A percentile compares a stretch with the other conserved stretches of the same genome.
phyloP scores from a whole-genome alignment of 2,329 filamentous ascomycete genomes.

The Verruconis gallopava region DNA sequence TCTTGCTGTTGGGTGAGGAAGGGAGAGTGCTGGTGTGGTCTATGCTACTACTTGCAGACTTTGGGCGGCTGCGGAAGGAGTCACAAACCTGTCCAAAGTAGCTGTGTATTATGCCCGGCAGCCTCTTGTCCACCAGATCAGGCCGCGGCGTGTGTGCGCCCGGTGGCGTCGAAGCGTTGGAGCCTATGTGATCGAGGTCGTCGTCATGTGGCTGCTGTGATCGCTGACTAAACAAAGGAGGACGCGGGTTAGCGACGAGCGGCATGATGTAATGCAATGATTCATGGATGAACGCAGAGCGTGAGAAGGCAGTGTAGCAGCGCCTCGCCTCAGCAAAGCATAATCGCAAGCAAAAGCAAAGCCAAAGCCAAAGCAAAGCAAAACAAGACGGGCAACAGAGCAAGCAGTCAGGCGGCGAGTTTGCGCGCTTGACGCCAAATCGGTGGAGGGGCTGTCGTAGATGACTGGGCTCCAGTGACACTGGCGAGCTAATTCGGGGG shows the following conservation, averaged over 20 bases:
- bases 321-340: neutral
- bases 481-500: constrained; percentile 16
- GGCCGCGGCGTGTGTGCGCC: constrained; percentile 88
- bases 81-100: constrained; percentile 99
- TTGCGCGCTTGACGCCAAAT: constrained; percentile 8
- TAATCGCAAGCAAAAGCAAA: neutral
- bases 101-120: constrained; percentile 86
- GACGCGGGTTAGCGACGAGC: constrained; percentile 5
- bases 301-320: neutral
- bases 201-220: constrained; percentile 38
- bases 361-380: neutral
- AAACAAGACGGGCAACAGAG: neutral
- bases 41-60: constrained; percentile 24
- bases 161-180: constrained; percentile 71
- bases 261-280: neutral
- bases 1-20: neutral
- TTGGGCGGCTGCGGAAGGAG: constrained; percentile 36
- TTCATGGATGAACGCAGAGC: neutral
- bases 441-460: neutral
- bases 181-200: constrained; percentile 62
- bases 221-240: neutral
- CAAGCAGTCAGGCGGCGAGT: constrained; percentile 1
- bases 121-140: constrained; percentile 77
- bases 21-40: constrained; percentile 13
- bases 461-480: constrained; percentile 6